phyloP scores from a whole-genome alignment of 305 asterid genomes.

The Petunia hybrid region DNA sequence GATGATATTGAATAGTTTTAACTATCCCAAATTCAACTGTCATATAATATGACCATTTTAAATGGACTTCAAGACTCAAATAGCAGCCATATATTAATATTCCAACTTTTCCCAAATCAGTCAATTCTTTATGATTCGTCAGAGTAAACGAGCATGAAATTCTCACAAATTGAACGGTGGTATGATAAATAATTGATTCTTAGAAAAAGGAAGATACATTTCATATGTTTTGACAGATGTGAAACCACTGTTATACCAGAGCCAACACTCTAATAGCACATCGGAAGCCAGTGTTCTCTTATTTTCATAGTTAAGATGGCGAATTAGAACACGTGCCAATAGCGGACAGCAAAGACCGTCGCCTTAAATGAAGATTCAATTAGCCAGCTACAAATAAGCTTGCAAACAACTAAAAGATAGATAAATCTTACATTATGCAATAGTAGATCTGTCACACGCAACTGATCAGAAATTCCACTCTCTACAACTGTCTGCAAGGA shows the following conservation, averaged over 20 bases:
- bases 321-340: neutral
- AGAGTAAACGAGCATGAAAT: neutral
- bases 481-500: constrained; percentile 72
- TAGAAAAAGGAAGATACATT: neutral
- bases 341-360: too few species aligned
- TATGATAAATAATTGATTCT: too few species aligned
- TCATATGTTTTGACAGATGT: neutral
- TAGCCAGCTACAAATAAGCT: neutral
- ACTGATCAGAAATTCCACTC: constrained; percentile 83
- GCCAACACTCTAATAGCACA: constrained; percentile 1
- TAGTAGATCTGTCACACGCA: constrained; percentile 81
- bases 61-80: neutral
- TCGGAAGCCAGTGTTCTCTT: neutral
- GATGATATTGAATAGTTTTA: constrained; percentile 4
- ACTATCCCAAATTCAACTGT: neutral
- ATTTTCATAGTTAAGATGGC: neutral
- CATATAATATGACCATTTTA: neutral
- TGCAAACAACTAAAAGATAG: constrained; percentile 12
- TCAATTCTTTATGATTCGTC: neutral
- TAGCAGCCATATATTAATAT: constrained; percentile 1
- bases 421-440: constrained; percentile 71
- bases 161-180: too few species aligned
- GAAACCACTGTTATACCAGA: neutral
- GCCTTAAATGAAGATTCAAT: neutral
- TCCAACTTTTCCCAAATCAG: constrained; percentile 12